Evolutionary conservation across 1,284 basidiomycete genomes (phyloP).

Genomic region (Singerocomus rubriflavus): DNA sequence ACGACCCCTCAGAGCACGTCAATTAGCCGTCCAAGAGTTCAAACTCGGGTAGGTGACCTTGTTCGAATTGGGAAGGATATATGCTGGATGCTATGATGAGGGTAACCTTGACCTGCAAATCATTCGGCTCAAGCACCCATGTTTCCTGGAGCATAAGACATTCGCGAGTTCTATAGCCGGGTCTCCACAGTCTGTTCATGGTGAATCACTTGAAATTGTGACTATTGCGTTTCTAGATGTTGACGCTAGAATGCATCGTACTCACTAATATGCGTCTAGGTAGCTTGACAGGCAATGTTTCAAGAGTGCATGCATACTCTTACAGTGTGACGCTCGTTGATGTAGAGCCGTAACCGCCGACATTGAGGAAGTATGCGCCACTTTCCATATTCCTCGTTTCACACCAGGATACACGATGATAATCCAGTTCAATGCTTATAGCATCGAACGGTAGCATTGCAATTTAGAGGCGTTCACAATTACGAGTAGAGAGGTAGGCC

Average conservation of each 20-base stretch:
- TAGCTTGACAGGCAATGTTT: background rate
- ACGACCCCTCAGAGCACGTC: background rate
- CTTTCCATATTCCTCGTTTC: background rate
- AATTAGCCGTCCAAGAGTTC: background rate
- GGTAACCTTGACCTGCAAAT: background rate
- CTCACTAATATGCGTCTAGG: background rate
- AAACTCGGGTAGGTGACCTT: background rate
- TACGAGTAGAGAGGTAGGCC: background rate
- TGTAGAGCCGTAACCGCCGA: background rate
- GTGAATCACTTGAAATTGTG: no score
- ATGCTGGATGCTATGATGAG: background rate
- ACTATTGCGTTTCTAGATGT: no score
- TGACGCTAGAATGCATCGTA: no score
- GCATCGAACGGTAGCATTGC: background rate
- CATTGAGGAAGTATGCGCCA: background rate
- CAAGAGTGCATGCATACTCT: no score
- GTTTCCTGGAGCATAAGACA: background rate
- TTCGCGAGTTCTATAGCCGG: no score
- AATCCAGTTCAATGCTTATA: background rate
- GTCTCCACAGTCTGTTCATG: no score
- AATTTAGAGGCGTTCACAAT: background rate
- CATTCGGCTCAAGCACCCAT: background rate
- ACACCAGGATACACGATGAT: background rate
- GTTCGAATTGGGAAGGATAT: background rate
- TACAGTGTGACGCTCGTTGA: no score